Evolutionary conservation across 192 early-diverging fungal species (phyloP), one percentile per base, ranked within the genome.

Genomic region (Chytriomyces hyalinus): DNA sequence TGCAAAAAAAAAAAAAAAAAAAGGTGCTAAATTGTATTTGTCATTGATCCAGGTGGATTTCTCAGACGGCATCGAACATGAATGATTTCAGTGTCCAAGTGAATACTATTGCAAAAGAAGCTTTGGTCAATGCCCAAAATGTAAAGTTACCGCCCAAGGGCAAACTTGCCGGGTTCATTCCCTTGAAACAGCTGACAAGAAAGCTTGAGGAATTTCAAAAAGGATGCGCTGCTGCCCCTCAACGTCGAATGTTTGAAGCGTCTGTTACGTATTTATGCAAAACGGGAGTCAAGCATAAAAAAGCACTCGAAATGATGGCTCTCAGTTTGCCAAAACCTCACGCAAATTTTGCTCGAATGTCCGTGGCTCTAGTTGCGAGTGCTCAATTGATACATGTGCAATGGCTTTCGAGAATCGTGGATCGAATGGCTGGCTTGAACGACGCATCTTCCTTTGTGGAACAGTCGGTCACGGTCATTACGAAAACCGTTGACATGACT

Each of bases 261-360:
- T 59, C 49, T 2, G 5, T 71, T 51, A 45, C 53, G 9, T 11
- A 59, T 60, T 43, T 71, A 20, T 20, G n/a, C 2, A 71, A 28
- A 15, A 10, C 8, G 20, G 70, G 70, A n/a, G 24, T 11, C 6
- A 60, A 20, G 8, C 5, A 15, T 9, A 53, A 71, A 8, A 53
- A 57, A 2, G 70, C 51, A 10, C 2, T 24, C 2, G 11, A 59
- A 9, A 1, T 24, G 10, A 1, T 71, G n/a, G 59, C 9, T 15
- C 70, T 59, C 20, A 59, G 70, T 36, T 36, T 71, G 3, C 70
- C 70, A n/a, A 57, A 20, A 15, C 70, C 70, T 15, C 70, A 71
- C 53, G 53, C 28, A 59, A 15, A 8, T 5, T 71, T 71, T 36
- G 20, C 50, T 59, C 4, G 70, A 13, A n/a, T 13, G 11, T 71